A percentile compares a stretch with the other conserved stretches of the same genome.
Evolutionary conservation across 2,329 filamentous ascomycete species (phyloP).

Genomic region (Amesomyces nigricolor): DNA sequence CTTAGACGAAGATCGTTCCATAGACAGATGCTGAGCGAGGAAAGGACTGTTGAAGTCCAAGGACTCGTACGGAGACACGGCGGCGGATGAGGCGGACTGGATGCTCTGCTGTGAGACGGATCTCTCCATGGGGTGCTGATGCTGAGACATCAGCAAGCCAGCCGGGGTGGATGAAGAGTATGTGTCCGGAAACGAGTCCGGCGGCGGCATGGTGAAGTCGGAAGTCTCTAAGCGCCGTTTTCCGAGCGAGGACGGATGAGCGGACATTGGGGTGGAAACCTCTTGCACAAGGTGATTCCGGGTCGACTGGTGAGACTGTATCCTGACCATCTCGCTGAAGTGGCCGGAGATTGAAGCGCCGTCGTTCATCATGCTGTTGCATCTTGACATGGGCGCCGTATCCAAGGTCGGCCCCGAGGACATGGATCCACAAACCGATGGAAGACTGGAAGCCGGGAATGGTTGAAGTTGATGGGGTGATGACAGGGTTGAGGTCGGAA

Average conservation of each 20-base stretch:
- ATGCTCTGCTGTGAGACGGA: constrained; percentile 21
- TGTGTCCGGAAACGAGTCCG: constrained; percentile 3
- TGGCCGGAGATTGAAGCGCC: constrained; percentile 27
- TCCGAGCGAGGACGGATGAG: constrained; percentile 21
- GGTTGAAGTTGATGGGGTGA: constrained; percentile 14
- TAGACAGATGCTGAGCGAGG: constrained; percentile 22
- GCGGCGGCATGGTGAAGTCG: constrained; percentile 23
- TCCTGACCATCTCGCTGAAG: constrained; percentile 34
- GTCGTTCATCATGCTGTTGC: constrained; percentile 38
- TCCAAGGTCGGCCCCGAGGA: constrained; percentile 38
- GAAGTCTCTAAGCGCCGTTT: constrained; percentile 31
- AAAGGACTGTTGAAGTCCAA: constrained; percentile 9
- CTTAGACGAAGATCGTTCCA: constrained; percentile 44
- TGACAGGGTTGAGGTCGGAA: constrained; percentile 16
- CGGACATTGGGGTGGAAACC: constrained; percentile 13
- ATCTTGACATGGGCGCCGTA: constrained; percentile 36
- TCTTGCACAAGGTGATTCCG: constrained; percentile 26
- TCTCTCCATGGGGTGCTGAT: constrained; percentile 22
- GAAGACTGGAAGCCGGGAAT: constrained; percentile 25
- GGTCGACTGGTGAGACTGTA: constrained; percentile 36
- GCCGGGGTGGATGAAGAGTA: constrained; percentile 22
- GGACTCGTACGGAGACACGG: constrained; percentile 4
- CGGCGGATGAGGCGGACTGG: constrained; percentile 17
- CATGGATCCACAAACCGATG: constrained; percentile 40
- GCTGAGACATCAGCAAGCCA: constrained; percentile 9